Evolutionary conservation across 1,139 yeast species (phyloP), one percentile per base, ranked within the genome.

Genomic region (Scheffersomyces cryptocercus): DNA sequence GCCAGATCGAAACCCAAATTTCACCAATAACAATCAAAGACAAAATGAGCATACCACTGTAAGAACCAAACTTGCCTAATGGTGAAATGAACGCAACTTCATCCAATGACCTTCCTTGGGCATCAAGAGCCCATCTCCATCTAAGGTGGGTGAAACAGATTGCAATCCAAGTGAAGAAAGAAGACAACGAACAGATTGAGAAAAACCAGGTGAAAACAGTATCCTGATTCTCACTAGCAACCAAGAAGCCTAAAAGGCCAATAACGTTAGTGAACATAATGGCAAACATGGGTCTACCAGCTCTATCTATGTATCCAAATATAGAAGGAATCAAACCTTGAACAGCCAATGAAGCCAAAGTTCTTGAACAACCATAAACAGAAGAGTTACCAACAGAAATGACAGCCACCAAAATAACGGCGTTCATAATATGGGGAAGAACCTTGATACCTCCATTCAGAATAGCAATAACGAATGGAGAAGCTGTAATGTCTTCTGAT

Each of bases 181-280:
- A 64, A 44, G 81, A 71, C 60, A 84, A 77, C 6, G 87, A 84
- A 43, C 88, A 85, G 30, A 85, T 61, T 26, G 87, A 79, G 54
- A 83, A 79, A 47, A 84, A 70, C 89, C 89, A 84, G 11, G 77
- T 69, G 70, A 84, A 84, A 3, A 84, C 76, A 2, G 65, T 61
- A 10, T 58, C 64, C 53, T 82, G 74, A 37, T 81, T 72, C 29
- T 69, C 64, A 43, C 71, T 64, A 4, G 75, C 71, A 14, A 82
- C 84, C 45, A 84, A 72, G 66, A 84, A 85, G 44, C 88, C 83
- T 42, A 85, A 66, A 43, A 78, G 65, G 0, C 89, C 91, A 50
- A 85, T 69, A 1, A 70, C 51, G 40, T 77, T 67, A 38, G 83
- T 77, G 44, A 79, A 62, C 43, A 67, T 43, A 45, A 80, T 73